Evolutionary conservation across 139 green algal genomes (phyloP).

Genomic region (Coccomyxa sp.): DNA sequence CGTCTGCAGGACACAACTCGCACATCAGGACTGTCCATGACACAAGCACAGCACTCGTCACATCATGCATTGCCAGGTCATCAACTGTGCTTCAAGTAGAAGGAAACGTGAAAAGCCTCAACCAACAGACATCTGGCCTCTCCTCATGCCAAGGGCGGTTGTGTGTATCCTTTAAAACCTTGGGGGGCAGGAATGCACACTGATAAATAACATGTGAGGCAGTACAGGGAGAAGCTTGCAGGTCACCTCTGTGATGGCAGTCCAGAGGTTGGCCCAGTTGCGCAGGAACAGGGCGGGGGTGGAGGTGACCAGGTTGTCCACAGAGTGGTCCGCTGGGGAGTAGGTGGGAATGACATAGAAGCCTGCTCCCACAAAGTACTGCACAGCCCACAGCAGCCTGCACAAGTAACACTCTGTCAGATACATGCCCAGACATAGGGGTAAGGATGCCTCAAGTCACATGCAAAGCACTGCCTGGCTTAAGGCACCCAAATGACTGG

Average conservation of each 20-base stretch:
- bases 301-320: background rate
- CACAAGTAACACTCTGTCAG: background rate
- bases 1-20: background rate
- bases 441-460: too few species aligned
- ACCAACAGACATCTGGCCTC: too few species aligned
- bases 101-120: too few species aligned
- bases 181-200: background rate
- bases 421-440: too few species aligned
- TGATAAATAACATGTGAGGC: background rate
- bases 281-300: background rate
- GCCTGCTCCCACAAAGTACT: constrained; percentile 1
- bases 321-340: background rate
- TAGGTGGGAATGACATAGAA: constrained; percentile 5
- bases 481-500: background rate
- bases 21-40: background rate
- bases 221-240: background rate
- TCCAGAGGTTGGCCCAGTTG: constrained; percentile 7
- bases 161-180: too few species aligned
- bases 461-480: too few species aligned
- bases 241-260: constrained; percentile 2
- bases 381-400: background rate
- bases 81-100: too few species aligned
- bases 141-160: too few species aligned
- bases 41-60: background rate
- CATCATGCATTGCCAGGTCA: background rate